Evolutionary conservation across 495 filamentous ascomycete genomes (phyloP).

Genomic region (Trichoderma orchidacearum): DNA sequence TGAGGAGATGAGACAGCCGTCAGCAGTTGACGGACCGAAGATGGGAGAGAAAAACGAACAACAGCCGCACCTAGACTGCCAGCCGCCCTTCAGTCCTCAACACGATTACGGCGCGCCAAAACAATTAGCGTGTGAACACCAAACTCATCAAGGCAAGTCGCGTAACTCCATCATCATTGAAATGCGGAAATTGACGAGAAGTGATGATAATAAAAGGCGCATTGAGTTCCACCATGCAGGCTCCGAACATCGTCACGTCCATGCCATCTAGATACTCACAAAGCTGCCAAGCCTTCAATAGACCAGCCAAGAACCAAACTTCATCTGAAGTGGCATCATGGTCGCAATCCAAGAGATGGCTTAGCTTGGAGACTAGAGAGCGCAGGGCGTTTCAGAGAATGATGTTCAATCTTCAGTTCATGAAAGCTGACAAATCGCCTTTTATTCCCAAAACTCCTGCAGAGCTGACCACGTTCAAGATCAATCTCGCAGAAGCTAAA

Average conservation of each 20-base stretch:
- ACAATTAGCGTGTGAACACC: too few relatives aligned
- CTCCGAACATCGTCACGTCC: neutral
- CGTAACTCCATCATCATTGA: neutral
- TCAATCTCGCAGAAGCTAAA: neutral
- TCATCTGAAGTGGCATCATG: neutral
- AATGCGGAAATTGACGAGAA: too few relatives aligned
- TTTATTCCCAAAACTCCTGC: conserved; percentile 1
- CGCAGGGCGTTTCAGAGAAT: neutral
- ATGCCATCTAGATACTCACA: neutral
- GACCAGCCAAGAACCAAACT: neutral
- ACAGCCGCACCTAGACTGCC: neutral
- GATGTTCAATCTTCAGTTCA: neutral
- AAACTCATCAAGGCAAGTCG: neutral
- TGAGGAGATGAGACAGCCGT: neutral
- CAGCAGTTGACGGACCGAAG: neutral
- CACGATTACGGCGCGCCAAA: neutral
- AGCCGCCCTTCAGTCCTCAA: neutral
- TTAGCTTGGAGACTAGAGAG: conserved; percentile 1
- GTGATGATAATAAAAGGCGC: neutral
- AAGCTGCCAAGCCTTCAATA: neutral
- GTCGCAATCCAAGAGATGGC: conserved; percentile 4
- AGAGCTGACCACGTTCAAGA: neutral
- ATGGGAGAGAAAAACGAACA: neutral
- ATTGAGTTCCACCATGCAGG: neutral
- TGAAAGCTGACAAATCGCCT: conserved; percentile 1